Conservation (phyloP, 163 green algal species). For the Volvox carteri region DNA sequence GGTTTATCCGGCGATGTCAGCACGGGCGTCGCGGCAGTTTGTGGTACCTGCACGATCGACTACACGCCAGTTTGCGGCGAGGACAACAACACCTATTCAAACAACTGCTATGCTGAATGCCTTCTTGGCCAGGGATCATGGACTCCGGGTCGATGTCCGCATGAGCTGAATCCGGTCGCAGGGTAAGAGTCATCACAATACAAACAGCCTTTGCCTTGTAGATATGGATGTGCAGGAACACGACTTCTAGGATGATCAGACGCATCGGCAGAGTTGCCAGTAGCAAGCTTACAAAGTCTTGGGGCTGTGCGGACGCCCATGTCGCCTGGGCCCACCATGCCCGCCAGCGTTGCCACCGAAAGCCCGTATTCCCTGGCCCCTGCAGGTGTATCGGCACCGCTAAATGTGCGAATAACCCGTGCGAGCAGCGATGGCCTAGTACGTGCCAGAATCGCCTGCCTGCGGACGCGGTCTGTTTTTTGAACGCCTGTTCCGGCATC, state of each 20-base stretch:
- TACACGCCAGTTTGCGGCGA: conserved; percentile 51
- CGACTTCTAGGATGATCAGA: no score
- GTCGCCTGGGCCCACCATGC: no score
- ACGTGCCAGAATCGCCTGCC: conserved; percentile 12
- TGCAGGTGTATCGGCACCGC: conserved; percentile 27
- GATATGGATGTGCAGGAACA: no score
- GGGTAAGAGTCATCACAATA: no score
- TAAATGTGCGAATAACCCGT: conserved; percentile 9
- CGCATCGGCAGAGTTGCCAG: no score
- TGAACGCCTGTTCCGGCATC: conserved; percentile 22
- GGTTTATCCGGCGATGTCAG: neutral
- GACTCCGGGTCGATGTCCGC: neutral
- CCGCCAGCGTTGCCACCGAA: no score
- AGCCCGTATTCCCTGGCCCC: no score
- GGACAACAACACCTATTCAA: conserved; percentile 50
- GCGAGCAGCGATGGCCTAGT: neutral
- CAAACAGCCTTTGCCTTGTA: no score
- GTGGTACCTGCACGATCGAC: conserved; percentile 57
- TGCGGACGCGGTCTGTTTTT: conserved; percentile 12
- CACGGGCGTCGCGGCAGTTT: neutral
- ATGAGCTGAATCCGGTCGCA: conserved; percentile 19
- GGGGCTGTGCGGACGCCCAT: no score
- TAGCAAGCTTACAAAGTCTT: no score
- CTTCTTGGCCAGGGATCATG: neutral
- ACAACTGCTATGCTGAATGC: conserved; percentile 51